Conservation (phyloP, 768 basidiomycete species). For the Serendipita vermifera region DNA sequence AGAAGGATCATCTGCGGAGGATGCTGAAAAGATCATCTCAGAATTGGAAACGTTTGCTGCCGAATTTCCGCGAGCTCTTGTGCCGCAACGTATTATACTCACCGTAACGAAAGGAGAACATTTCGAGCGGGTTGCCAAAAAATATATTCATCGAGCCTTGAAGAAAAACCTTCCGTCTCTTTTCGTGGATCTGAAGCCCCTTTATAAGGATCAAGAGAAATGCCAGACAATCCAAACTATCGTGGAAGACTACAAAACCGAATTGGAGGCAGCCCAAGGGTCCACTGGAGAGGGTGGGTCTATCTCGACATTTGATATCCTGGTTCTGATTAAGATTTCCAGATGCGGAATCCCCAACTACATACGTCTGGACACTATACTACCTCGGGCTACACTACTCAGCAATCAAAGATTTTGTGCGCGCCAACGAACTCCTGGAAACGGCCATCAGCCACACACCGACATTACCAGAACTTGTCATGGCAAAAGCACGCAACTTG, state of each 20-base stretch:
- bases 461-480: conserved; percentile 80
- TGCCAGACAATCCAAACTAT: conserved; percentile 55
- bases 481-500: conserved; percentile 66
- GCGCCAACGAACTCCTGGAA: conserved; percentile 49
- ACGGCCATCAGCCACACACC: conserved; percentile 73
- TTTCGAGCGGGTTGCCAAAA: conserved; percentile 50
- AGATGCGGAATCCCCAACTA: conserved; percentile 50
- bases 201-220: conserved; percentile 59
- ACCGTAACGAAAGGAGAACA: conserved; percentile 41
- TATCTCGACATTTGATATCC: not conserved
- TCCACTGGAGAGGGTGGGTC: not conserved
- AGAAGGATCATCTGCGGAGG: not conserved
- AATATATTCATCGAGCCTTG: conserved; percentile 59
- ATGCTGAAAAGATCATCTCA: not conserved
- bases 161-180: conserved; percentile 83
- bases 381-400: conserved; percentile 87
- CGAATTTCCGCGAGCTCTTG: conserved; percentile 52
- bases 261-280: conserved; percentile 16
- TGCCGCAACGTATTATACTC: conserved; percentile 63
- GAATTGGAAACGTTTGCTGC: conserved; percentile 30
- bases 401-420: conserved; percentile 36
- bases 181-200: conserved; percentile 79
- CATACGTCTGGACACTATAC: conserved; percentile 89
- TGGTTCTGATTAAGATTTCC: too few species aligned
- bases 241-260: conserved; percentile 37